A percentile compares a stretch with the other conserved stretches of the same genome.
Evolutionary conservation across 768 basidiomycete species (phyloP).

Genomic region (Lactarius quietus): DNA sequence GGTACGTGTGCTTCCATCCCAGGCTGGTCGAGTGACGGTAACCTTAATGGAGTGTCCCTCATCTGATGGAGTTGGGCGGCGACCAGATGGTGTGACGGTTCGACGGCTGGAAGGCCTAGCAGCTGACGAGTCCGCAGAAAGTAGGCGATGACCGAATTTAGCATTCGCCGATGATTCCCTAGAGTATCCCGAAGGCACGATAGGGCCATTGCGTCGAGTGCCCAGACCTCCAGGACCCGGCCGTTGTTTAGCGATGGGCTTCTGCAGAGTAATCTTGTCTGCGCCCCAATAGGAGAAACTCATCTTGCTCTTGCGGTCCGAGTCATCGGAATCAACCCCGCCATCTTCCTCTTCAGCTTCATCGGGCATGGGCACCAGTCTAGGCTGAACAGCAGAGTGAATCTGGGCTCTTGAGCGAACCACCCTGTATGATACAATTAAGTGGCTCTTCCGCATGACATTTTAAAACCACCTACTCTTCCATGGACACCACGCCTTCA

Average conservation of each 20-base stretch:
- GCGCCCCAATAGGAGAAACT: conserved; percentile 94
- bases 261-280: conserved; percentile 85
- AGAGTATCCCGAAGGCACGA: conserved; percentile 57
- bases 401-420: conserved; percentile 66
- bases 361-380: conserved; percentile 64
- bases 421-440: conserved; percentile 44
- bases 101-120: conserved; percentile 63
- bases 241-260: conserved; percentile 57
- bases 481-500: conserved; percentile 85
- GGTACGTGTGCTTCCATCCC: conserved; percentile 58
- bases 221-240: conserved; percentile 31
- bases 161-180: conserved; percentile 86
- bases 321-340: conserved; percentile 73
- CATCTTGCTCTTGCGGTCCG: conserved; percentile 89
- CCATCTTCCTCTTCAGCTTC: conserved; percentile 59
- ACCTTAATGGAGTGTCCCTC: conserved; percentile 63
- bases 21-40: conserved; percentile 70
- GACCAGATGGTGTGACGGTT: conserved; percentile 45
- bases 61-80: conserved; percentile 50
- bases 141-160: conserved; percentile 83
- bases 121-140: conserved; percentile 53
- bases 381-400: conserved; percentile 53
- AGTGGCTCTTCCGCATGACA: conserved; percentile 10
- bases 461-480: conserved; percentile 59
- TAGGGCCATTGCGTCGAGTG: conserved; percentile 38